Evolutionary conservation across 2,329 filamentous ascomycete species (phyloP).

Genomic region (Penicillium capsulatum): DNA sequence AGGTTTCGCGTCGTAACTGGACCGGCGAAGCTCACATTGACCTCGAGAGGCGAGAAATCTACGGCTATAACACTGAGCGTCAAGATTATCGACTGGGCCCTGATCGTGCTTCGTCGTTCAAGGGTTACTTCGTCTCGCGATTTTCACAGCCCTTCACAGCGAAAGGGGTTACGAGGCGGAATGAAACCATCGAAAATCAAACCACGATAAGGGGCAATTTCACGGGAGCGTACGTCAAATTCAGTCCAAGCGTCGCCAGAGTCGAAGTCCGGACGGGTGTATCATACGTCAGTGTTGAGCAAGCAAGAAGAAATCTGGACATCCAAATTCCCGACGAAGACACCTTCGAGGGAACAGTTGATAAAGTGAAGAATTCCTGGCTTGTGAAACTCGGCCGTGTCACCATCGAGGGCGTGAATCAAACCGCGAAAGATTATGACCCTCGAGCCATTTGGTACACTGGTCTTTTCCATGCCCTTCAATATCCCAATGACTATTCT

Average conservation of each 20-base stretch:
- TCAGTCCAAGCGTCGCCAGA: constrained; percentile 24
- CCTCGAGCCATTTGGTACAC: constrained; percentile 48
- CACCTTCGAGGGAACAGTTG: constrained; percentile 40
- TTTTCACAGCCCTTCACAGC: constrained; percentile 44
- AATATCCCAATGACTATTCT: constrained; percentile 49
- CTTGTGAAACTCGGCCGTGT: constrained; percentile 46
- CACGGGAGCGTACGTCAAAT: constrained; percentile 43
- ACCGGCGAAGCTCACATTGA: constrained; percentile 44
- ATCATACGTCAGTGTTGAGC: constrained; percentile 47
- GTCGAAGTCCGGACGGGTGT: constrained; percentile 48
- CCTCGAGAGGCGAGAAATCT: constrained; percentile 35
- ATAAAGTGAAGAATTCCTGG: constrained; percentile 43
- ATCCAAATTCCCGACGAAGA: constrained; percentile 39
- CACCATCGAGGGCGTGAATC: constrained; percentile 43
- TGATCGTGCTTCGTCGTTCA: constrained; percentile 40
- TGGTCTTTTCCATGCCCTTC: constrained; percentile 45
- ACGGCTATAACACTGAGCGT: constrained; percentile 45
- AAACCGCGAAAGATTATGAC: constrained; percentile 41
- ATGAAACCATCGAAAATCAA: constrained; percentile 20
- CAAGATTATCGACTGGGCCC: constrained; percentile 48
- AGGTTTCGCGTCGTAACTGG: constrained; percentile 47
- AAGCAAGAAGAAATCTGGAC: constrained; percentile 46
- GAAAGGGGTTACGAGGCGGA: constrained; percentile 36
- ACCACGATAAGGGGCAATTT: constrained; percentile 32
- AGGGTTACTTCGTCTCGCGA: constrained; percentile 47